Conservation (phyloP, 768 basidiomycete genomes). For the Mycena metata region DNA sequence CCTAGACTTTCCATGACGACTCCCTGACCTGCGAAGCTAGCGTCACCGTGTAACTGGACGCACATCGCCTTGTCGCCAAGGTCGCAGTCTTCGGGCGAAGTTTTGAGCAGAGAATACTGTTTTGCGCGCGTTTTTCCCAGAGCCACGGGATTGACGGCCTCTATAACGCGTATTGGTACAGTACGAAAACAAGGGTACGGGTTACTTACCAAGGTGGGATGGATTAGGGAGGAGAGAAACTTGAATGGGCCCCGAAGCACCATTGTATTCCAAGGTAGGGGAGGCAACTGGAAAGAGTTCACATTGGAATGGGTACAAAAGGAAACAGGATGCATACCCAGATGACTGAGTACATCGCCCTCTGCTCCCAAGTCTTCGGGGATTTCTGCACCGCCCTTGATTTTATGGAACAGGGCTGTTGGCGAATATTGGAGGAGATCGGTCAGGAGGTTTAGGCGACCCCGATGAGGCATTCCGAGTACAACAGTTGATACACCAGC, state of each 20-base stretch:
- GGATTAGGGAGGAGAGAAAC: conserved; percentile 87
- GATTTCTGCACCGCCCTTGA: conserved; percentile 82
- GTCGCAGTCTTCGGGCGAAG: conserved; percentile 65
- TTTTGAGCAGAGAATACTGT: conserved; percentile 85
- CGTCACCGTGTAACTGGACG: conserved; percentile 93
- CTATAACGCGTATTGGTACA: conserved; percentile 49
- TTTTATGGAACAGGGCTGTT: conserved; percentile 85
- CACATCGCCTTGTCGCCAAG: conserved; percentile 85
- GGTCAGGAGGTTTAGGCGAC: conserved; percentile 87
- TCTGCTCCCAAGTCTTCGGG: conserved; percentile 75
- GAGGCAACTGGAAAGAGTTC: conserved; percentile 66
- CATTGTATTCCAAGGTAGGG: conserved; percentile 70
- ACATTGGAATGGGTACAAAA: not conserved
- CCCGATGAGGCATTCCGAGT: conserved; percentile 90
- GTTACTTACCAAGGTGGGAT: conserved; percentile 72
- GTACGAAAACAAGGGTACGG: conserved; percentile 16
- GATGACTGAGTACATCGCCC: conserved; percentile 92
- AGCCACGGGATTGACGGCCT: conserved; percentile 91
- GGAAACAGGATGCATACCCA: conserved; percentile 59
- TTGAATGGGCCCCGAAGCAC: conserved; percentile 65
- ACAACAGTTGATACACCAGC: conserved; percentile 80
- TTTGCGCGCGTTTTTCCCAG: conserved; percentile 93
- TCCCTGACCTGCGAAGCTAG: conserved; percentile 92
- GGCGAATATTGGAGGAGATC: conserved; percentile 79
- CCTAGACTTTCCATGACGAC: conserved; percentile 91